Conservation (phyloP, 73 alveolate species). For the Paramecium sonneborni region DNA sequence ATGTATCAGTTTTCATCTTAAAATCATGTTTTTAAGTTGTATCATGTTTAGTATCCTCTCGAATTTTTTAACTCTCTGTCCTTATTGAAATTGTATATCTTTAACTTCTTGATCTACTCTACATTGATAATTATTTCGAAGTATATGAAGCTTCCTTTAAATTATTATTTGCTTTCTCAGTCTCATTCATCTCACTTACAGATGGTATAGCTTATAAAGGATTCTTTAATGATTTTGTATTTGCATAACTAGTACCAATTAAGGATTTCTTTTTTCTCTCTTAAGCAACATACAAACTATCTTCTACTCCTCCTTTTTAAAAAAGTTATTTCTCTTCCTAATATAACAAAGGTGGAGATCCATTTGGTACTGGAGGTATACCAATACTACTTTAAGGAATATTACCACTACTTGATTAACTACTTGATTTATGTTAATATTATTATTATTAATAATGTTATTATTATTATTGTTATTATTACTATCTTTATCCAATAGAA, state of each 20-base stretch:
- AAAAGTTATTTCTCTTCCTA: neutral
- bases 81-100: neutral
- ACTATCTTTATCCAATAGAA: constrained; percentile 21
- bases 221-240: constrained; percentile 1
- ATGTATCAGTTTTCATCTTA: neutral
- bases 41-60: constrained; percentile 16
- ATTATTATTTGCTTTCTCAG: neutral
- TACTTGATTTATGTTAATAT: neutral
- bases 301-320: neutral
- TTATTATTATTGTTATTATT: neutral
- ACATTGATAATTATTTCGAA: neutral
- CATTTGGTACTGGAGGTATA: neutral
- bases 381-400: constrained; percentile 36
- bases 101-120: constrained; percentile 1
- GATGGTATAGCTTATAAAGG: constrained; percentile 19
- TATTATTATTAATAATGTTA: neutral
- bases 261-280: constrained; percentile 22
- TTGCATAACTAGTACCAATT: neutral
- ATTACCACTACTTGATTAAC: constrained; percentile 39
- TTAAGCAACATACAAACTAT: neutral
- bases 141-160: neutral
- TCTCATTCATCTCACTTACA: constrained; percentile 38
- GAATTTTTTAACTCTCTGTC: neutral
- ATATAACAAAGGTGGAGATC: neutral
- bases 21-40: neutral